Evolutionary conservation across 139 green algal genomes (phyloP).

Genomic region (Monoraphidium neglectum): DNA sequence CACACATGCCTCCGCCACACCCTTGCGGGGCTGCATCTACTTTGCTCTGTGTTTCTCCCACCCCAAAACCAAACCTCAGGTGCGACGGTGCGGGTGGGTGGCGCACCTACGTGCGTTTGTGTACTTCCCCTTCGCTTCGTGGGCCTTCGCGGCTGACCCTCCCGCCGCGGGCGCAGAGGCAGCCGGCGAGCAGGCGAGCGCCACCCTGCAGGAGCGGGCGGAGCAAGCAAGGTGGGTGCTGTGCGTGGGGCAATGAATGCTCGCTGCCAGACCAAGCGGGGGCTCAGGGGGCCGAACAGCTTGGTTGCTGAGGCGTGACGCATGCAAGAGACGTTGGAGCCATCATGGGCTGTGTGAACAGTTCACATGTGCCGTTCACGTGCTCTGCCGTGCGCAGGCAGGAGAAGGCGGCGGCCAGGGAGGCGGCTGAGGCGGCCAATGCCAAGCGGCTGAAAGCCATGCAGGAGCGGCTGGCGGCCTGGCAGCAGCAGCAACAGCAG

Average conservation of each 20-base stretch:
- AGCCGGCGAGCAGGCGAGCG: constrained; percentile 13
- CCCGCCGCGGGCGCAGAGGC: neutral
- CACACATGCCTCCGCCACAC: too few species aligned
- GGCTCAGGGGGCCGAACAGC: too few species aligned
- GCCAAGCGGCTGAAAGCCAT: constrained; percentile 45
- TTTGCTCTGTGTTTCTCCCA: constrained; percentile 9
- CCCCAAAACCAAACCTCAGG: constrained; percentile 18
- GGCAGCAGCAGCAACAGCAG: constrained; percentile 7
- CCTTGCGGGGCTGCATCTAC: too few species aligned
- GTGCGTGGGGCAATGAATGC: too few species aligned
- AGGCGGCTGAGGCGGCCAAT: constrained; percentile 46
- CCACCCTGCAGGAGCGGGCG: constrained; percentile 10
- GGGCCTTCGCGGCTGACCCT: constrained; percentile 16
- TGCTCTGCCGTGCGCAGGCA: constrained; percentile 10
- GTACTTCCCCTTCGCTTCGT: constrained; percentile 32
- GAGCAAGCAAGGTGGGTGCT: constrained; percentile 17
- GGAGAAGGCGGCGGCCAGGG: constrained; percentile 32
- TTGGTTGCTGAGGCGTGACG: too few species aligned
- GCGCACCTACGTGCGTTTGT: constrained; percentile 29
- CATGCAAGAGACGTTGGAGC: too few species aligned
- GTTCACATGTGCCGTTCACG: too few species aligned
- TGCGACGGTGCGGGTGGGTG: constrained; percentile 30
- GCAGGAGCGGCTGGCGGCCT: constrained; percentile 19
- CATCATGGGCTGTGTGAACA: too few species aligned
- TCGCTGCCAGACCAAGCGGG: too few species aligned